phyloP scores from a whole-genome alignment of 257 asterid genomes.

The Linaria vulgaris region DNA sequence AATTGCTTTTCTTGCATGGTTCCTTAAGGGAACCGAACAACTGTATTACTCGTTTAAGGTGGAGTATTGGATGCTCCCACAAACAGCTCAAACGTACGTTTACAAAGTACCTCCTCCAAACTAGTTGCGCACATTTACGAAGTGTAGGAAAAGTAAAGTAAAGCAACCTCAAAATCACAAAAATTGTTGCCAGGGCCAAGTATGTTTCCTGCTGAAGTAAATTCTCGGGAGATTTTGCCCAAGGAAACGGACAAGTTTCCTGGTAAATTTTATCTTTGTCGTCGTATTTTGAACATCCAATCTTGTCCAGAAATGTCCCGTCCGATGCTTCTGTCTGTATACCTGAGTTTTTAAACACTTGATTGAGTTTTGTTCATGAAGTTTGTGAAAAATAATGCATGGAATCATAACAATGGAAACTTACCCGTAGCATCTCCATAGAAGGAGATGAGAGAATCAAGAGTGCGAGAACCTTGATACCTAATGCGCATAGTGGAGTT shows the following conservation, averaged over 20 bases:
- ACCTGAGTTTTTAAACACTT: conserved; percentile 34
- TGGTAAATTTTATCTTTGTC: conserved; percentile 30
- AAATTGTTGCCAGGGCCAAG: conserved; percentile 63
- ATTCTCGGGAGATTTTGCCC: conserved; percentile 84
- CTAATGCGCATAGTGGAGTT: conserved; percentile 80
- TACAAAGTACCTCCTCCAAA: conserved; percentile 54
- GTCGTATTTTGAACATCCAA: conserved; percentile 39
- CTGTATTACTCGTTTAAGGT: conserved; percentile 56
- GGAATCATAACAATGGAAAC: conserved; percentile 16
- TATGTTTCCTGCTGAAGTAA: conserved; percentile 67
- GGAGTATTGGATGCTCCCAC: conserved; percentile 53
- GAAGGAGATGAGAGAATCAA: conserved; percentile 69
- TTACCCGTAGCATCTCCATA: conserved; percentile 79
- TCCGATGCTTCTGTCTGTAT: conserved; percentile 34
- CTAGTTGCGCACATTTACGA: conserved; percentile 37
- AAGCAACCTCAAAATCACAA: conserved; percentile 59
- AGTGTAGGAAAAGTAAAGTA: conserved; percentile 48
- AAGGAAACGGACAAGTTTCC: conserved; percentile 73
- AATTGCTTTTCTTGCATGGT: conserved; percentile 70
- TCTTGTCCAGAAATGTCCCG: conserved; percentile 38
- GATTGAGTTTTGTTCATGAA: not conserved
- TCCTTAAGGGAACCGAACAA: conserved; percentile 54
- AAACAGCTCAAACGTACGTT: conserved; percentile 45
- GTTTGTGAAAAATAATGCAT: not conserved
- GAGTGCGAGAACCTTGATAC: conserved; percentile 82